Conservation (phyloP, 2,329 filamentous ascomycete species). For the Colletotrichum neosansevieriae region DNA sequence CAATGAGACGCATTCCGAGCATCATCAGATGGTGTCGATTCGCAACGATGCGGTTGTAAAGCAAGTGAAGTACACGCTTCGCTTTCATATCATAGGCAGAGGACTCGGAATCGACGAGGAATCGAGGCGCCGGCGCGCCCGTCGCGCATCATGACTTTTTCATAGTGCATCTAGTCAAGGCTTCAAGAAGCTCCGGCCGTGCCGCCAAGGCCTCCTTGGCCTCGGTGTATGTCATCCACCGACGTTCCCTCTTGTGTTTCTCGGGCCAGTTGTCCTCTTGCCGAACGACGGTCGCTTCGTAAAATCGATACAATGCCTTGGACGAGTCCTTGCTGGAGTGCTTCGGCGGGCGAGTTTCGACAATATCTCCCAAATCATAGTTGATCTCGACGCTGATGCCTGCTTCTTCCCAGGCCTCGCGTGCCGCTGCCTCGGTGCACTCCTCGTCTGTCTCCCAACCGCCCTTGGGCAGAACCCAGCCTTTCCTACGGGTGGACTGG, state of each 20-base stretch:
- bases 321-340: conserved; percentile 71
- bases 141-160: conserved; percentile 45
- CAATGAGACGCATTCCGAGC: conserved; percentile 3
- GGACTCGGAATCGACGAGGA: conserved; percentile 9
- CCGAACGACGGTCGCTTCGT: conserved; percentile 86
- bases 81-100: conserved; percentile 9
- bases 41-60: background rate
- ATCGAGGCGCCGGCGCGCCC: conserved; percentile 17
- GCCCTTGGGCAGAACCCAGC: conserved; percentile 97
- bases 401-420: conserved; percentile 98
- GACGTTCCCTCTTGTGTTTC: conserved; percentile 87
- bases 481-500: conserved; percentile 89
- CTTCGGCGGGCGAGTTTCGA: conserved; percentile 86
- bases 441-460: conserved; percentile 97
- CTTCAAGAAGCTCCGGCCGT: conserved; percentile 89
- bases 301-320: conserved; percentile 80
- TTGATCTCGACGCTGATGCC: conserved; percentile 89
- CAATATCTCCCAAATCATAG: conserved; percentile 87
- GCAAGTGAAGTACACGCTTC: conserved; percentile 5
- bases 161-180: conserved; percentile 84
- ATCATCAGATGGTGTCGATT: background rate
- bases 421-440: conserved; percentile 81
- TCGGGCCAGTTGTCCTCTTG: conserved; percentile 94
- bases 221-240: conserved; percentile 89
- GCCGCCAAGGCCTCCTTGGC: conserved; percentile 82